Base-by-base conservation (phyloP, 345 rosid species). In the Populus euphratica region DNA sequence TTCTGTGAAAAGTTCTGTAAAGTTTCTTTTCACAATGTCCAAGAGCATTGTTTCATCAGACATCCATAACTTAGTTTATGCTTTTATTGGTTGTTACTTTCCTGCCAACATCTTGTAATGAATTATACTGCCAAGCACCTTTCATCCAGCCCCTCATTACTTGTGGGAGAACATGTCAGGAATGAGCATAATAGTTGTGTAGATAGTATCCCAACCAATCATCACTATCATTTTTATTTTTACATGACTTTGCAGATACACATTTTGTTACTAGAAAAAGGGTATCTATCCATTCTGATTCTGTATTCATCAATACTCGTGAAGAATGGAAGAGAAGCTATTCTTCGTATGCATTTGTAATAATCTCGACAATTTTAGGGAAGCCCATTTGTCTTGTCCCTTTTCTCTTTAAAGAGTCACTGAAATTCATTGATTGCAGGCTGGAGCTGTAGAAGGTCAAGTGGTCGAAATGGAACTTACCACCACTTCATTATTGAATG, bases 401-500 rank as follows among this genome's bases (percentile, higher is more conserved):
- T 41, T 41, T 41, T 41, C 44, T 41, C 44, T 2, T 10, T 41
- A 41, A 41, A 11, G 6, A 62, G n/a, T 52, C 27, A 20, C 14
- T 78, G 16, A 1, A n/a, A 8, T 72, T 70, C 35, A 77, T 49
- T 52, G 35, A 18, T 74, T 83, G 77, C 83, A 96, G 98, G 97
- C 98, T 78, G 99, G 97, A 70, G 86, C 94, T 11, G 76, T 93
- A 21, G 98, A 96, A 88, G 98, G 98, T 70, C 97, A 93, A 75
- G 99, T 96, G 73, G 88, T 92, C 52, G 97, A 92, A 78, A 92
- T 93, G 92, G 98, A 98, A 73, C 94, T 96, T 66, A 91, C 94
- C 13, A 88, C 91, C 68, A 93, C 98, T 54, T 86, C 89, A 39
- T 86, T 96, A 83, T 80, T 93, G 65, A 93, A 80, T 76, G 86